Base-by-base conservation (phyloP, 306 rosid species). In the Alnus glutinosa region DNA sequence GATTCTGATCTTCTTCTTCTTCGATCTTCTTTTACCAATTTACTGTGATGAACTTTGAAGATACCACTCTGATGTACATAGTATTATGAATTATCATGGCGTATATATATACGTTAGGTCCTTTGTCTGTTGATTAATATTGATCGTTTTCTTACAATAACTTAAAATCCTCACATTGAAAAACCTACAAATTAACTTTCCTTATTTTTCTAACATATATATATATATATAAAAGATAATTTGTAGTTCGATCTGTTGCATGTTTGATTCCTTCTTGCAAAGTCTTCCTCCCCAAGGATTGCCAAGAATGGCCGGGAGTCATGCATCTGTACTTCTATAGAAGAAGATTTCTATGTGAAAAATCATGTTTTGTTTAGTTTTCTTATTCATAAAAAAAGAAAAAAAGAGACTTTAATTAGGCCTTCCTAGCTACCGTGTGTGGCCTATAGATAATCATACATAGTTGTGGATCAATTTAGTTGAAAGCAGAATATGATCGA, bases 291-390 rank as follows among this genome's bases (percentile, higher is more conserved):
- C 36, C 47, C 79, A 44, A 72, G 51, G 23, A 50, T 62, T 23
- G 28, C 28, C 28, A 23, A 23, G 28, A 23, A 23, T 23, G 28
- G 28, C 28, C 28, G 81, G 76, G 68, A 81, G 78, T 70, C 49
- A 46, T 46, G 49, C 49, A 77, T 66, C 75, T 78, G 85, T 62
- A 73, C 64, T 77, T 64, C 55, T 73, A 64, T 67, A 50, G 7
- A 50, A 50, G 55, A 10, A 50, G 16, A 50, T 50, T 50, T 46
- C 9, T 5, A 2, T 50, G 55, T 11, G 55, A 50, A 50, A 50
- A 52, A 52, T 52, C 58, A 11, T 59, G 66, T 59, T 28, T 59
- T 23, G 66, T 59, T 59, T 23, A 0, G 28, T 23, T 23, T 23
- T 23, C 28, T 23, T 23, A 23, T 23, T 23, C 28, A 23, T 23